Conservation (phyloP, 257 asterid species). For the Capsicum pubescens region DNA sequence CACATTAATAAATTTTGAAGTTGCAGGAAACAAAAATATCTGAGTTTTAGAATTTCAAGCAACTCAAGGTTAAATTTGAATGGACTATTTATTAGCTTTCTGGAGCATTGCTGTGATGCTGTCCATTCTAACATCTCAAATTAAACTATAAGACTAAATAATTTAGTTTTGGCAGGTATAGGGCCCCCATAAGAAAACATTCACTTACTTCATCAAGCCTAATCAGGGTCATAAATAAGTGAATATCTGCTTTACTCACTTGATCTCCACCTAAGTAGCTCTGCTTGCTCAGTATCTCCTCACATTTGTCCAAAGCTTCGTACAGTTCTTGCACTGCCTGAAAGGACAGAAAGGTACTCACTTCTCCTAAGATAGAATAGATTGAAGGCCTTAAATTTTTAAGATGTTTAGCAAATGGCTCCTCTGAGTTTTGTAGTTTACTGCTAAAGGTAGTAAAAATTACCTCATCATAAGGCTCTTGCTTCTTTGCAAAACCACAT, state of each 20-base stretch:
- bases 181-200: neutral
- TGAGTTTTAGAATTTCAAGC: no score
- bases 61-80: neutral
- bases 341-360: conserved; percentile 8
- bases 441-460: neutral
- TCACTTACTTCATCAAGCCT: conserved; percentile 87
- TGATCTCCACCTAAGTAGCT: conserved; percentile 77
- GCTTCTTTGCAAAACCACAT: conserved; percentile 97
- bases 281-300: conserved; percentile 79
- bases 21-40: no score
- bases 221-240: conserved; percentile 87
- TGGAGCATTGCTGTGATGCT: neutral
- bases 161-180: neutral
- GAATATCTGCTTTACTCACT: conserved; percentile 90
- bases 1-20: neutral
- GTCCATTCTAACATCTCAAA: neutral
- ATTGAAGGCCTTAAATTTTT: neutral
- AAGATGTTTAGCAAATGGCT: neutral
- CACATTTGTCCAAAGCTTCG: conserved; percentile 85
- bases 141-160: neutral
- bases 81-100: neutral
- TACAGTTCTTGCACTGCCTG: conserved; percentile 80
- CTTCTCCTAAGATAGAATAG: neutral
- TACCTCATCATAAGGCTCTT: conserved; percentile 87
- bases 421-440: neutral